Base-by-base conservation (phyloP, 2,329 filamentous ascomycete genomes). In the Hypoxylon sp. region DNA sequence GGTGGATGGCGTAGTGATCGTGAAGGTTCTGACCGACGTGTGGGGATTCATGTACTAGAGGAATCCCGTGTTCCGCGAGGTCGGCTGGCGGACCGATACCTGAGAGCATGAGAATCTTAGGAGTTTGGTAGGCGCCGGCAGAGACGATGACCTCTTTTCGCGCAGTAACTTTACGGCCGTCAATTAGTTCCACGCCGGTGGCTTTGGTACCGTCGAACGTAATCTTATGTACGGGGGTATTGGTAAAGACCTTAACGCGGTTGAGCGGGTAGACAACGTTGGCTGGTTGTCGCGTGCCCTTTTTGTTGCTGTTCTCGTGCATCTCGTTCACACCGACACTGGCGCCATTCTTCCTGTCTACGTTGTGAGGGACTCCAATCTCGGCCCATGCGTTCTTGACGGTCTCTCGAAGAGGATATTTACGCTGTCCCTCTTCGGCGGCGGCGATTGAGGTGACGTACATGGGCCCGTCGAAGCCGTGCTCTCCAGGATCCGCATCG, bases 151-250 rank as follows among this genome's bases (percentile, higher is more conserved):
- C 69, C 63, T 79, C 75, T 48, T 70, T 73, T n/a, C 70, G 72
- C 1, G n/a, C 74, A 69, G 53, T 70, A 32, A 54, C 59, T 20
- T 65, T 75, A 69, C 54, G 76, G 61, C 20, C 75, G 64, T 52
- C 72, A n/a, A 2, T 71, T 2, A 77, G 74, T 52, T 80, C 76
- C 2, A 86, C 79, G 1, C 83, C 84, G 0, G 79, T 74, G 1
- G 80, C 81, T 57, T 73, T 80, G 68, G 24, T 53, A 14, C 30
- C 50, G 7, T 57, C 49, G 20, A 70, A 71, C 22, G 33, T 66
- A 36, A 72, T 50, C 46, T 57, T 60, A 20, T 64, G 42, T 3
- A 46, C 7, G 2, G 57, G 8, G 26, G 70, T 66, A 38, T 72
- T 57, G 44, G 70, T 70, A 20, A 71, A 46, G 14, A 72, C 69